Conservation (phyloP, 345 rosid genomes). For the Xanthoceras sorbifolium region DNA sequence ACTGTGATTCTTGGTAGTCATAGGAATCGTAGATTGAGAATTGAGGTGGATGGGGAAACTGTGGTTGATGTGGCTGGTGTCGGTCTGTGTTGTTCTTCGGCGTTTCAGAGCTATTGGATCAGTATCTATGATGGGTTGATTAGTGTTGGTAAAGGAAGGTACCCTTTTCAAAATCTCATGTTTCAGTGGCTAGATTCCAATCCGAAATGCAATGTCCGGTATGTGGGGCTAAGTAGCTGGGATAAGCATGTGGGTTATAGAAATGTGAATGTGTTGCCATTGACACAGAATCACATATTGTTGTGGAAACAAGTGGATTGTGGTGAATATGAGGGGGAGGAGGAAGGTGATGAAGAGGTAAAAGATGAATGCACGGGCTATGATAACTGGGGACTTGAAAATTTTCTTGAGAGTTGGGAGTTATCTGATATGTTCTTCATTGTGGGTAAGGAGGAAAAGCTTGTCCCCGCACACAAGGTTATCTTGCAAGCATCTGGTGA, state of each 20-base stretch:
- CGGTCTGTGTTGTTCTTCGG: conserved; percentile 78
- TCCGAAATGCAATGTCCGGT: conserved; percentile 79
- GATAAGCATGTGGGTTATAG: conserved; percentile 96
- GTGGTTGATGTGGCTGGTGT: conserved; percentile 79
- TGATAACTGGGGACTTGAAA: conserved; percentile 81
- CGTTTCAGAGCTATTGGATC: conserved; percentile 94
- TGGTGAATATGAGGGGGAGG: conserved; percentile 49
- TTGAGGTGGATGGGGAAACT: conserved; percentile 82
- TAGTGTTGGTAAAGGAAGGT: conserved; percentile 83
- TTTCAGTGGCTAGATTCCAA: conserved; percentile 87
- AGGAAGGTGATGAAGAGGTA: conserved; percentile 46
- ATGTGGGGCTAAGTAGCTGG: conserved; percentile 95
- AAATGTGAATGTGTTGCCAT: conserved; percentile 85
- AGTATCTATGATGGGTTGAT: conserved; percentile 90
- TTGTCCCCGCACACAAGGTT: conserved; percentile 85
- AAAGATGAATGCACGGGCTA: conserved; percentile 42
- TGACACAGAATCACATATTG: conserved; percentile 69
- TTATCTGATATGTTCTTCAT: conserved; percentile 68
- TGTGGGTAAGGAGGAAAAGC: conserved; percentile 65
- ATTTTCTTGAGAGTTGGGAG: conserved; percentile 86
- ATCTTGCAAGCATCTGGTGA: conserved; percentile 80
- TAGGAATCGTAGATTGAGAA: conserved; percentile 83
- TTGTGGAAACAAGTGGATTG: conserved; percentile 88
- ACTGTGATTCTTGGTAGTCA: conserved; percentile 95
- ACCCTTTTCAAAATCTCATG: conserved; percentile 94